A percentile compares a stretch with the other conserved stretches of the same genome.
Conservation (phyloP, 106 monocot species). For the Apostasia shenzhenica region DNA sequence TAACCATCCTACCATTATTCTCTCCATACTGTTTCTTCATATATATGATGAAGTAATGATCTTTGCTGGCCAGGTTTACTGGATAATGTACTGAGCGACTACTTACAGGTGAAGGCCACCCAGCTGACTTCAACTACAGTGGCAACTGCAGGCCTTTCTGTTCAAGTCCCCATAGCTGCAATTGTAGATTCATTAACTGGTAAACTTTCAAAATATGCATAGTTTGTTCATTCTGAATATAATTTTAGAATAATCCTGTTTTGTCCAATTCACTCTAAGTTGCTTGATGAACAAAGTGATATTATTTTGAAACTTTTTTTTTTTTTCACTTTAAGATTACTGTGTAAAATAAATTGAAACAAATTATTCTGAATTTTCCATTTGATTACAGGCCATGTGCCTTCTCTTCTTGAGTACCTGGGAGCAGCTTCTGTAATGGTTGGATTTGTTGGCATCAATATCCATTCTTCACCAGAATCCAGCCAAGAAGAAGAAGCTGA, state of each 20-base stretch:
- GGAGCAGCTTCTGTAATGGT: slow-evolving; percentile 71
- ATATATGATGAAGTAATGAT: background rate
- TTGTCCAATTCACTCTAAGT: too few species aligned
- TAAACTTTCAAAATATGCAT: too few species aligned
- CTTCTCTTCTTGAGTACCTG: slow-evolving; percentile 51
- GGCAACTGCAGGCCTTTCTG: slow-evolving; percentile 88
- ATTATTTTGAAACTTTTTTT: too few species aligned
- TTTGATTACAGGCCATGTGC: slow-evolving; percentile 45
- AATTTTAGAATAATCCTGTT: too few species aligned
- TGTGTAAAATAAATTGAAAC: too few species aligned
- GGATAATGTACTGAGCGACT: slow-evolving; percentile 89
- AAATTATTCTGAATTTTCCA: too few species aligned
- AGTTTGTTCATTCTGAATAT: too few species aligned
- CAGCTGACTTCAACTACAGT: slow-evolving; percentile 83
- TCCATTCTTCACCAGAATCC: slow-evolving; percentile 13
- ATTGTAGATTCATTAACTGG: slow-evolving; percentile 50
- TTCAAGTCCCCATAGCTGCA: slow-evolving; percentile 89
- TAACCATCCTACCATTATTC: too few species aligned
- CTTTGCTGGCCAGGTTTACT: slow-evolving; percentile 50
- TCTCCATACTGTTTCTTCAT: too few species aligned
- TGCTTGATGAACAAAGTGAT: too few species aligned
- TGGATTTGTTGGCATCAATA: slow-evolving; percentile 82
- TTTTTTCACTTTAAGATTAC: too few species aligned
- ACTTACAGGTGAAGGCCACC: slow-evolving; percentile 87
- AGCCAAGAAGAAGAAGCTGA: slow-evolving; percentile 11